Conservation (phyloP, 352 stramenopile genomes). For the Thalassiosira livingstoniorum region DNA sequence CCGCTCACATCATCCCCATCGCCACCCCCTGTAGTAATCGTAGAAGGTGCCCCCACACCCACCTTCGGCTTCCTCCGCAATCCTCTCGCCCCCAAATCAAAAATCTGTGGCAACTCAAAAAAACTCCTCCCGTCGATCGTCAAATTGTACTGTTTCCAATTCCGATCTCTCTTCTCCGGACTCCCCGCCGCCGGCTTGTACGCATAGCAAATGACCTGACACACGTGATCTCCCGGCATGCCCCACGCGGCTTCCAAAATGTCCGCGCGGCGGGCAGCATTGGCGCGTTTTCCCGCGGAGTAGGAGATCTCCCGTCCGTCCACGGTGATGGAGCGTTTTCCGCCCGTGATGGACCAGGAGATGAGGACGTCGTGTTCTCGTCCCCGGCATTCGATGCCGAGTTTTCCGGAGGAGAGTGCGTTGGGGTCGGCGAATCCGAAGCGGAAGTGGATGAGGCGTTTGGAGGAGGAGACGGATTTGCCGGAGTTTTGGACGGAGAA, state of each 20-base stretch:
- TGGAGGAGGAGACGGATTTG: constrained; percentile 42
- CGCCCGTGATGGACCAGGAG: constrained; percentile 81
- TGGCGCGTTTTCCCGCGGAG: constrained; percentile 29
- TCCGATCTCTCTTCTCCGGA: constrained; percentile 38
- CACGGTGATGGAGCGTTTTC: constrained; percentile 73
- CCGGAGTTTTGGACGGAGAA: constrained; percentile 35
- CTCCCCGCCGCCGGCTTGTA: constrained; percentile 34
- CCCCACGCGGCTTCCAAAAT: constrained; percentile 40
- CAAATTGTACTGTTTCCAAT: constrained; percentile 57
- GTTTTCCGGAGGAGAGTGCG: constrained; percentile 61
- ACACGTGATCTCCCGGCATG: constrained; percentile 40
- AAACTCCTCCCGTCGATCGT: constrained; percentile 53
- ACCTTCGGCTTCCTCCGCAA: not conserved
- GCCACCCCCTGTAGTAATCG: not conserved
- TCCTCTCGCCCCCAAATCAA: constrained; percentile 46
- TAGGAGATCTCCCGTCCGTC: constrained; percentile 76
- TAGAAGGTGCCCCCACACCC: not conserved
- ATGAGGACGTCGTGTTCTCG: constrained; percentile 82
- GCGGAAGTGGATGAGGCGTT: constrained; percentile 47
- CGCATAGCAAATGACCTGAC: constrained; percentile 38
- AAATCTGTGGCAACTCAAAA: constrained; percentile 54
- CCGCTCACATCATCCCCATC: not conserved
- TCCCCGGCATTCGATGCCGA: constrained; percentile 78
- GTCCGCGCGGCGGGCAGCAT: constrained; percentile 36
- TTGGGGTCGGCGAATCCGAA: constrained; percentile 79